Conservation (phyloP, 2,329 filamentous ascomycete species). For the Fusarium vanettenii region DNA sequence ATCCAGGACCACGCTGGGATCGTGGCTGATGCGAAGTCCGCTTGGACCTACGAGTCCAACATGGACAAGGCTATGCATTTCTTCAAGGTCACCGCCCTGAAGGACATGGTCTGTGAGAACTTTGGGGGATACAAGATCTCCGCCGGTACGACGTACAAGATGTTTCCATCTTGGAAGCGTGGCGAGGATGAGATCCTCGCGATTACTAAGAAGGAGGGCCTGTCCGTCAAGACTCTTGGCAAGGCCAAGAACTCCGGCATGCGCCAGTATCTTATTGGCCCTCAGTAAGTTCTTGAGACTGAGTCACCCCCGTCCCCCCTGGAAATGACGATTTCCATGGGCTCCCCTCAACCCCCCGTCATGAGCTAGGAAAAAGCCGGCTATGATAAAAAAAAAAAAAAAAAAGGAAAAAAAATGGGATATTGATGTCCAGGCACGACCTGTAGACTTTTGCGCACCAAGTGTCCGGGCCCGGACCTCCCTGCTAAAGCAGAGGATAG, state of each 20-base stretch:
- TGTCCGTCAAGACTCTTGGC: slow-evolving; percentile 29
- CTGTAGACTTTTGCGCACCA: not conserved
- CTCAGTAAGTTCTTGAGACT: slow-evolving; percentile 1
- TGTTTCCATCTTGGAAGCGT: slow-evolving; percentile 42
- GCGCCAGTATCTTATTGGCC: slow-evolving; percentile 29
- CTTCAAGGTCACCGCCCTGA: slow-evolving; percentile 23
- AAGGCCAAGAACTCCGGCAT: slow-evolving; percentile 33
- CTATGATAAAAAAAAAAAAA: not conserved
- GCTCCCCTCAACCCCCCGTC: not conserved
- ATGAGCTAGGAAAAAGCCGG: not conserved
- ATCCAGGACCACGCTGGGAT: slow-evolving; percentile 26
- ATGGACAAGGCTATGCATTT: slow-evolving; percentile 26
- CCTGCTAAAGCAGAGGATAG: not conserved
- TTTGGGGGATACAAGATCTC: slow-evolving; percentile 3
- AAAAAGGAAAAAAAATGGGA: not conserved
- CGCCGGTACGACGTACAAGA: slow-evolving; percentile 9
- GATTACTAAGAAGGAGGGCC: slow-evolving; percentile 19
- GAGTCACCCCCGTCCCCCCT: not conserved
- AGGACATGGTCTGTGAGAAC: slow-evolving; percentile 22
- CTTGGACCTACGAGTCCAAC: slow-evolving; percentile 20
- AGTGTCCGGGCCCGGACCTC: not conserved
- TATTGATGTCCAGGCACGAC: not conserved
- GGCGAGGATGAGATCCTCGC: slow-evolving; percentile 17
- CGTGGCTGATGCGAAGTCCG: not conserved
- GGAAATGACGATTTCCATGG: not conserved